These are phyloP conservation scores for Suillus variegatus DNA, from an alignment of 768 basidiomycete genomes.

Conservation along the genomic window DNA sequence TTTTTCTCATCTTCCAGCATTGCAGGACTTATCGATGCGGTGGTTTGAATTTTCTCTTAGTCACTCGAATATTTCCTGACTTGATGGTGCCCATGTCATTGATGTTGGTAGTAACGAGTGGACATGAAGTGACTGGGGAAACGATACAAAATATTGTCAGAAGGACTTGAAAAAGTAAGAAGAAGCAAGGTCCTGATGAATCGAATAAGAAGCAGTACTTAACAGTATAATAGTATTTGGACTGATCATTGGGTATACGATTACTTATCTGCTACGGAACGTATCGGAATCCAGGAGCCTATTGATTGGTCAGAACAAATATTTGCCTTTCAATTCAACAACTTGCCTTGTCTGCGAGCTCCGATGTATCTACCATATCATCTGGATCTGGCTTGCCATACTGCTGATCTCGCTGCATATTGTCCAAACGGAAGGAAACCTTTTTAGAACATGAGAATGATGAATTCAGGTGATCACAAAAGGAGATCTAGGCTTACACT, in stretches of 20 bases:
- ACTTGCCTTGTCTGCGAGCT: slow-evolving; percentile 64
- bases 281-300: slow-evolving; percentile 69
- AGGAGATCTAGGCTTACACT: background rate
- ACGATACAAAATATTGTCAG: too few relatives aligned
- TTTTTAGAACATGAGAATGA: background rate
- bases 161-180: background rate
- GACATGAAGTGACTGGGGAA: background rate
- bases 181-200: background rate
- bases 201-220: background rate
- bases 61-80: background rate
- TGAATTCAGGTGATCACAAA: background rate
- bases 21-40: background rate
- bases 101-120: background rate
- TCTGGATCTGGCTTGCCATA: slow-evolving; percentile 52
- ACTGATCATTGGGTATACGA: background rate
- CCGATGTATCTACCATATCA: slow-evolving; percentile 58
- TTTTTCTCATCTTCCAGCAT: slow-evolving; percentile 39
- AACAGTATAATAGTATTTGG: background rate
- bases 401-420: slow-evolving; percentile 45
- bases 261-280: slow-evolving; percentile 26
- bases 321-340: background rate
- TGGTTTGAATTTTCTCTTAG: background rate
- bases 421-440: background rate
- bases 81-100: background rate
- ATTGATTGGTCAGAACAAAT: background rate